A percentile compares a stretch with the other conserved stretches of the same genome.
Conservation (phyloP, 495 filamentous ascomycete species). For the Evansstolkia leycettana region DNA sequence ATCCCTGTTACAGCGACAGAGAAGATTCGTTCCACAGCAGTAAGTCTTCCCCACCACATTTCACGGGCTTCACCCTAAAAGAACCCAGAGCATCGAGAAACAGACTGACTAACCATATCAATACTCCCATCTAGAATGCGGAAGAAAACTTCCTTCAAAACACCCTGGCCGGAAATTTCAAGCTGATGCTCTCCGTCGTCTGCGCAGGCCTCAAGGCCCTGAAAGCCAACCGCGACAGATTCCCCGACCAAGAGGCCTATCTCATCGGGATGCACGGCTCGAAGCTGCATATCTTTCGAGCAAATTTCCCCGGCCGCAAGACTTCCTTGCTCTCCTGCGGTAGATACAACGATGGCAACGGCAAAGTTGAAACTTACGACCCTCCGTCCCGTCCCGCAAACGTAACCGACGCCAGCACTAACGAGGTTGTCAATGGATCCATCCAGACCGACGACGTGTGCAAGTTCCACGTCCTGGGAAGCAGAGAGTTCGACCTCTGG, state of each 20-base stretch:
- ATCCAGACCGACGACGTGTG: conserved; percentile 2
- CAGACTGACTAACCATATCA: neutral
- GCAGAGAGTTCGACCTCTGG: conserved; percentile 22
- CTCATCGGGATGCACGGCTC: conserved; percentile 20
- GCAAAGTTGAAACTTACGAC: too few relatives aligned
- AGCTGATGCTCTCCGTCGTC: conserved; percentile 17
- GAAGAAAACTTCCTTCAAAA: conserved; percentile 5
- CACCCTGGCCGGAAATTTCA: conserved; percentile 13
- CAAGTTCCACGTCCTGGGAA: conserved; percentile 9
- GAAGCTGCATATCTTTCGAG: conserved; percentile 18
- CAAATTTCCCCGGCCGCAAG: conserved; percentile 18
- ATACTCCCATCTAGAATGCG: conserved; percentile 7
- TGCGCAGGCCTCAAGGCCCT: conserved; percentile 13
- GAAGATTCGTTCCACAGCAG: too few relatives aligned
- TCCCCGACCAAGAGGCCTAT: conserved; percentile 22
- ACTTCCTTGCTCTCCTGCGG: conserved; percentile 16
- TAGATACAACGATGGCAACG: too few relatives aligned
- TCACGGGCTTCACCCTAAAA: neutral
- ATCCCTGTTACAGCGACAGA: too few relatives aligned
- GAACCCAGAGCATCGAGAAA: neutral
- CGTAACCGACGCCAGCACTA: too few relatives aligned
- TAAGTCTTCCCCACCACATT: too few relatives aligned
- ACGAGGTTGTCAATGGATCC: too few relatives aligned
- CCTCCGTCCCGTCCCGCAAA: too few relatives aligned
- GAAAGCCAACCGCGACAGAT: conserved; percentile 11